Conservation (phyloP, 2,329 filamentous ascomycete species). For the Pseudogymnoascus sp. region DNA sequence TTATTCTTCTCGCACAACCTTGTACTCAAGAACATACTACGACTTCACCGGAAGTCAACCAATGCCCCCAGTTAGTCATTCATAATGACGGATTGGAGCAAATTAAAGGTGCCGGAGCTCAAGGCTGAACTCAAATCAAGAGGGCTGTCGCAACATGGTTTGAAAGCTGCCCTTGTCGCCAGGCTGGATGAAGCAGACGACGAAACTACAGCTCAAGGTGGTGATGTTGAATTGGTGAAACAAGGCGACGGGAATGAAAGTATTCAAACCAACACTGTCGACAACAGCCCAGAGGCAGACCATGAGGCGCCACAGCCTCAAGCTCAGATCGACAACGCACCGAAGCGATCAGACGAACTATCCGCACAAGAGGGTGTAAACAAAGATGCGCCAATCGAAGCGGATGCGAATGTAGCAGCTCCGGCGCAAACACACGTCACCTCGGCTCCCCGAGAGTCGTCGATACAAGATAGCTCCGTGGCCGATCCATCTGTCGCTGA, state of each 20-base stretch:
- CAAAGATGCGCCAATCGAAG: conserved; percentile 9
- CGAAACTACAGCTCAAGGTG: conserved; percentile 29
- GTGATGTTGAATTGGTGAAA: conserved; percentile 12
- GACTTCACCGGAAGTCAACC: neutral
- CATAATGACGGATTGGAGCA: conserved; percentile 45
- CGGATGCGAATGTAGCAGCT: conserved; percentile 7
- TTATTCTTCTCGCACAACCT: neutral
- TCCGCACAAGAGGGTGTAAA: neutral
- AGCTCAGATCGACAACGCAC: neutral
- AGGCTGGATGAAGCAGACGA: conserved; percentile 46
- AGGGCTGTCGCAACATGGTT: conserved; percentile 60
- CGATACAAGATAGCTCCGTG: conserved; percentile 10
- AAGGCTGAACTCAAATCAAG: conserved; percentile 67
- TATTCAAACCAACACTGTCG: neutral
- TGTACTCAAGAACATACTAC: neutral
- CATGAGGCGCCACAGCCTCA: neutral
- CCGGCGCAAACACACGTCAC: neutral
- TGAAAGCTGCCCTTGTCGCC: conserved; percentile 65
- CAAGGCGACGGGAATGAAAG: conserved; percentile 5
- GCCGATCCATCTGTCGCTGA: conserved; percentile 18
- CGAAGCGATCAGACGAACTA: neutral
- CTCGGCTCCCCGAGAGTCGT: conserved; percentile 17
- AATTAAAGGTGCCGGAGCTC: conserved; percentile 67
- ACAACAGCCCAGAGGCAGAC: conserved; percentile 10
- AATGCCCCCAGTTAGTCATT: neutral